Conservation (phyloP, 257 asterid species). For the Agastache rugosa region DNA sequence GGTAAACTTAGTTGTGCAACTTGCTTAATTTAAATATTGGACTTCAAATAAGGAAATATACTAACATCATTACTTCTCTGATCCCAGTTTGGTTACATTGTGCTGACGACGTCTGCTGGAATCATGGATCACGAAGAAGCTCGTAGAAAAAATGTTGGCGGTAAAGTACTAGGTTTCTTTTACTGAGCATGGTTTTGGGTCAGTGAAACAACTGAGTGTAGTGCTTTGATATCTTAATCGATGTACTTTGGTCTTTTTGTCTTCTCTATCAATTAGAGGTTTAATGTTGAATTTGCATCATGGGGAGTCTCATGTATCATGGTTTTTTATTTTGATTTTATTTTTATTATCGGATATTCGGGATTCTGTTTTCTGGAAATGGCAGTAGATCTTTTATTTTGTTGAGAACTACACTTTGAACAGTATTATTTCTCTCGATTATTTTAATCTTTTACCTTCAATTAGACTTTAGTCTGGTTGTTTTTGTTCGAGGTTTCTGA, state of each 20-base stretch:
- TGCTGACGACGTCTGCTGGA: slow-evolving; percentile 43
- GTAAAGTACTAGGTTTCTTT: slow-evolving; percentile 45
- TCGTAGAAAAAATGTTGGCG: slow-evolving; percentile 42
- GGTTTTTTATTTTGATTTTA: background rate
- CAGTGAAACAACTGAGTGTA: background rate
- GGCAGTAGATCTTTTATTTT: no score
- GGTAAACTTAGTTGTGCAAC: no score
- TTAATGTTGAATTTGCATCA: background rate
- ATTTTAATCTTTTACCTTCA: no score
- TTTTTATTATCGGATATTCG: background rate
- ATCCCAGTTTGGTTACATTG: slow-evolving; percentile 42
- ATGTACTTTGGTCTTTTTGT: background rate
- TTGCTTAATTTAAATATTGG: background rate
- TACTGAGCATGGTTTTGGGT: slow-evolving; percentile 22
- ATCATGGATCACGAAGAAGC: slow-evolving; percentile 50
- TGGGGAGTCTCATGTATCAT: background rate
- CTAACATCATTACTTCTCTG: background rate
- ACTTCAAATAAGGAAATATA: background rate
- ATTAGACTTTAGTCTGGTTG: no score
- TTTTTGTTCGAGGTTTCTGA: no score
- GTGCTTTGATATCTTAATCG: background rate
- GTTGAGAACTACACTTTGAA: no score
- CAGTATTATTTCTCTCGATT: no score
- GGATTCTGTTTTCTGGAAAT: no score
- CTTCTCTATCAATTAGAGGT: background rate